Percentiles rank a stretch among this genome's conserved stretches.
phyloP scores from a whole-genome alignment of 768 basidiomycete species.

The Gelatoporia subvermispora region DNA sequence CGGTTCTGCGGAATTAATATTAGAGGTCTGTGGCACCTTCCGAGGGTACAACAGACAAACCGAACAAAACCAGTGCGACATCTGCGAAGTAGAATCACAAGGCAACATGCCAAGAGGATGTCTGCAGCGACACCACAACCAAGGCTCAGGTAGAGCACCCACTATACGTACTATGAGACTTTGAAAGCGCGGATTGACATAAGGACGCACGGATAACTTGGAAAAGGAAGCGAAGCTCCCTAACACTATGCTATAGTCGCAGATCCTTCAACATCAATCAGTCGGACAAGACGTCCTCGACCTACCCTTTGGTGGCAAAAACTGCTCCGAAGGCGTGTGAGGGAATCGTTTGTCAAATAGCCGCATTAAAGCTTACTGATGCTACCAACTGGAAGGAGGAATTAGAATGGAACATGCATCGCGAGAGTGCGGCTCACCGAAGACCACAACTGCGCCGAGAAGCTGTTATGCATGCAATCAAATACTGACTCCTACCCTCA shows the following conservation, averaged over 20 bases:
- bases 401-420: not conserved
- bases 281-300: not conserved
- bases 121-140: constrained; percentile 19
- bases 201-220: not conserved
- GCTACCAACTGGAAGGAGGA: constrained; percentile 1
- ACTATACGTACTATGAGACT: constrained; percentile 5
- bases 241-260: not conserved
- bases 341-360: not conserved
- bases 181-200: not conserved
- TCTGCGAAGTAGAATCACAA: constrained; percentile 15
- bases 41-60: constrained; percentile 2
- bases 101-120: constrained; percentile 14
- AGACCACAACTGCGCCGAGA: not conserved
- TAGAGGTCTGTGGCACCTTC: no score
- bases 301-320: constrained; percentile 1
- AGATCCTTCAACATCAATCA: not conserved
- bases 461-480: not conserved
- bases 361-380: not conserved
- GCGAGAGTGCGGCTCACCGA: not conserved
- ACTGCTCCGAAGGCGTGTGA: not conserved
- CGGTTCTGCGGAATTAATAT: constrained; percentile 6
- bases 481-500: no score
- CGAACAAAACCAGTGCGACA: constrained; percentile 7
- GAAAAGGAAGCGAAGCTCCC: not conserved
- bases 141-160: constrained; percentile 19